Percentiles rank a stretch among this genome's conserved stretches.
phyloP scores from a whole-genome alignment of 1,284 basidiomycete genomes.

The Rhizoctonia solani region DNA sequence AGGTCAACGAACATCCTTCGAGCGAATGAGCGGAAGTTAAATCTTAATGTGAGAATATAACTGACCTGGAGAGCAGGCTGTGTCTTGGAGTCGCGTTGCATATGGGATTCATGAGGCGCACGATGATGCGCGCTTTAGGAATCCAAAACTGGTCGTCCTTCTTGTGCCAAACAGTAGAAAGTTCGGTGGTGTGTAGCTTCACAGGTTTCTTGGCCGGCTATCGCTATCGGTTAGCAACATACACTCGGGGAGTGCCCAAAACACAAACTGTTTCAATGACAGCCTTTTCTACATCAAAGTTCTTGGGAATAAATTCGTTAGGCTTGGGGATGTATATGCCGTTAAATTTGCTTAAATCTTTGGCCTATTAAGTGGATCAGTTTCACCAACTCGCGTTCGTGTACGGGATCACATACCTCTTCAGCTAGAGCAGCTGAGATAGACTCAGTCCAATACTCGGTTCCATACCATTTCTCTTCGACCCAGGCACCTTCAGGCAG shows the following conservation, averaged over 20 bases:
- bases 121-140: constrained; percentile 77
- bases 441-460: constrained; percentile 71
- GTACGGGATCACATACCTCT: constrained; percentile 53
- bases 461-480: constrained; percentile 85
- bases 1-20: constrained; percentile 82
- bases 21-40: constrained; percentile 38
- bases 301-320: constrained; percentile 90
- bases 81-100: constrained; percentile 54
- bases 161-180: constrained; percentile 89
- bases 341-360: constrained; percentile 61
- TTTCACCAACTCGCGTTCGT: constrained; percentile 28
- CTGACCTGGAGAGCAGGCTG: constrained; percentile 65
- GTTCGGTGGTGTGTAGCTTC: constrained; percentile 70
- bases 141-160: constrained; percentile 96
- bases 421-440: constrained; percentile 67
- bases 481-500: constrained; percentile 56
- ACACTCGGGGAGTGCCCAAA: background rate
- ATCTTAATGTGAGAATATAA: constrained; percentile 22
- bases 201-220: constrained; percentile 75
- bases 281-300: constrained; percentile 78
- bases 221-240: background rate
- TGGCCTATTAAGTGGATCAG: constrained; percentile 53
- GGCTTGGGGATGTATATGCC: constrained; percentile 80
- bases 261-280: constrained; percentile 60
- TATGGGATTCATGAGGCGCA: constrained; percentile 50